A percentile compares a stretch with the other conserved stretches of the same genome.
These are phyloP conservation scores for Antarctomyces pellizariae DNA, from an alignment of 495 filamentous ascomycete species.

Conservation along the genomic window DNA sequence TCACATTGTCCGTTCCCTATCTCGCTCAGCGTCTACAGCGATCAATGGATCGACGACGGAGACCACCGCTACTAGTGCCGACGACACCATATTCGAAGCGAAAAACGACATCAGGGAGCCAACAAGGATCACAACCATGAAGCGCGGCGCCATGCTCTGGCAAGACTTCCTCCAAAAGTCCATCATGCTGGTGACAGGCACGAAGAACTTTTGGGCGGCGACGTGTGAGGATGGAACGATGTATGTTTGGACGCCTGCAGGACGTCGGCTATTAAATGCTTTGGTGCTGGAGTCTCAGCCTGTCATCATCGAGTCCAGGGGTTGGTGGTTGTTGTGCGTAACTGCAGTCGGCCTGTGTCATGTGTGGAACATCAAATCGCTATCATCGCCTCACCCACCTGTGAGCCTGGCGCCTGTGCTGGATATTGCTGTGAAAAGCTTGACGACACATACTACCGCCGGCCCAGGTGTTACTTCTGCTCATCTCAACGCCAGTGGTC, in stretches of 20 bases:
- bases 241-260: slow-evolving; percentile 88
- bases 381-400: slow-evolving; percentile 68
- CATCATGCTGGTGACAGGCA: slow-evolving; percentile 71
- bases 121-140: slow-evolving; percentile 54
- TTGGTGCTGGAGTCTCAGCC: slow-evolving; percentile 79
- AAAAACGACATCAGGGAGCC: slow-evolving; percentile 63
- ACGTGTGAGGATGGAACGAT: slow-evolving; percentile 87
- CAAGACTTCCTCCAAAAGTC: slow-evolving; percentile 74
- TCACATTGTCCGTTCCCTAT: slow-evolving; percentile 40
- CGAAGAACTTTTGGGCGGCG: slow-evolving; percentile 71
- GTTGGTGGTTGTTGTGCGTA: slow-evolving; percentile 73
- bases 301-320: slow-evolving; percentile 74
- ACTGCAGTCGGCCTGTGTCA: slow-evolving; percentile 74
- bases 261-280: slow-evolving; percentile 60
- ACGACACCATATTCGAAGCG: slow-evolving; percentile 48
- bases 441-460: slow-evolving; percentile 42
- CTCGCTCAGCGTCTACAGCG: slow-evolving; percentile 20
- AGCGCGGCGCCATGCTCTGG: slow-evolving; percentile 71
- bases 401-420: slow-evolving; percentile 76
- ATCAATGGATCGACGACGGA: slow-evolving; percentile 23
- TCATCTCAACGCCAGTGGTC: slow-evolving; percentile 65
- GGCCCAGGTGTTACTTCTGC: slow-evolving; percentile 72
- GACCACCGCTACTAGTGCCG: slow-evolving; percentile 35
- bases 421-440: slow-evolving; percentile 54
- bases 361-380: slow-evolving; percentile 80